Evolutionary conservation across 2,329 filamentous ascomycete species (phyloP).

Genomic region (Huntiella abstrusa): DNA sequence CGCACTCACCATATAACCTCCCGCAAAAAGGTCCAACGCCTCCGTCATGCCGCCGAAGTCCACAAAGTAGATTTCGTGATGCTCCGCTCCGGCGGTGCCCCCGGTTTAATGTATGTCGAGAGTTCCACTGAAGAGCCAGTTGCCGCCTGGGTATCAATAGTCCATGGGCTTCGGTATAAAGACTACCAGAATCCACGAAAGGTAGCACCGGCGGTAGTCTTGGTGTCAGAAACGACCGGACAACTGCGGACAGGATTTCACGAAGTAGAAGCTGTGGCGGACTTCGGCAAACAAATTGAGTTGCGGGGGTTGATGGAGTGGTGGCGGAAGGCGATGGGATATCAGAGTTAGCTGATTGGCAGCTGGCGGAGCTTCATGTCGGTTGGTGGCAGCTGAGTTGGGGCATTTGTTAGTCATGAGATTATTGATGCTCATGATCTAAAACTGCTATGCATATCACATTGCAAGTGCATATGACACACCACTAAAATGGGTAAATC

Average conservation of each 20-base stretch:
- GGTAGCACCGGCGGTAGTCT: conserved; percentile 20
- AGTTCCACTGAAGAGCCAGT: conserved; percentile 33
- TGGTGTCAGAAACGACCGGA: not conserved
- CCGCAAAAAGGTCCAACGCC: conserved; percentile 44
- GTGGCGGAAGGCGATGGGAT: conserved; percentile 54
- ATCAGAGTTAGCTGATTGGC: conserved; percentile 12
- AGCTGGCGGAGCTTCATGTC: not conserved
- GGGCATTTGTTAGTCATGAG: no score
- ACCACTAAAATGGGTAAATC: not conserved
- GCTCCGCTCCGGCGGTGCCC: conserved; percentile 46
- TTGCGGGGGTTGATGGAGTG: conserved; percentile 37
- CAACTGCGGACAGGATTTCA: conserved; percentile 20
- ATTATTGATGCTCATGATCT: no score
- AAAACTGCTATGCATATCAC: no score
- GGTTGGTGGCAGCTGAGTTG: no score
- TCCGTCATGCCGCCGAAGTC: conserved; percentile 43
- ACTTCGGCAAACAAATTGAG: conserved; percentile 45
- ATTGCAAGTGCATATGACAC: not conserved
- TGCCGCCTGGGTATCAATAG: conserved; percentile 42
- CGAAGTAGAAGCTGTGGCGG: conserved; percentile 44
- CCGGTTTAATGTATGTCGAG: conserved; percentile 66
- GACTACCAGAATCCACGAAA: conserved; percentile 47
- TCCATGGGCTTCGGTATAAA: conserved; percentile 50
- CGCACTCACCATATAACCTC: conserved; percentile 69
- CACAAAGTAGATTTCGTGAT: conserved; percentile 40